Conservation (phyloP, 169 alveolate species). For the Plasmodium cynomolgi region DNA sequence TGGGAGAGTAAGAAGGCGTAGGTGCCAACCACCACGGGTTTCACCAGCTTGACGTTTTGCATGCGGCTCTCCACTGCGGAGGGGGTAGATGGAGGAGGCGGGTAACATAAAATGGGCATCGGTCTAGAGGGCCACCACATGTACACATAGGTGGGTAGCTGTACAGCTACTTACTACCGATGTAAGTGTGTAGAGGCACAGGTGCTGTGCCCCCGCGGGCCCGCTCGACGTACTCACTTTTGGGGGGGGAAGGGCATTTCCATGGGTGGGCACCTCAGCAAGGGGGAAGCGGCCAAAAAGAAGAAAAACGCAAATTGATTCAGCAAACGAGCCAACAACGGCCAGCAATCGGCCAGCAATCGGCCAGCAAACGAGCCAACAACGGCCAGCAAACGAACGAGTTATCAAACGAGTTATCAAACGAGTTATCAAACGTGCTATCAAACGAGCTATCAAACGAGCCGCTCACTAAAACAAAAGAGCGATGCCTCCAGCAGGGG, state of each 20-base stretch:
- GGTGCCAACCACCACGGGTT: slow-evolving; percentile 81
- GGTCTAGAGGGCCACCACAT: background rate
- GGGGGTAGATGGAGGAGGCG: background rate
- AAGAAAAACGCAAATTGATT: background rate
- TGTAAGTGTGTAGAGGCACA: background rate
- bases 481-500: background rate
- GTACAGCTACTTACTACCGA: background rate
- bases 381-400: no score
- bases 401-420: no score
- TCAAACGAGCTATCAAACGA: no score
- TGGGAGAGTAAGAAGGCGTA: slow-evolving; percentile 80
- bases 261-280: background rate
- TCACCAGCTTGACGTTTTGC: slow-evolving; percentile 79
- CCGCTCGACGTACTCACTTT: background rate
- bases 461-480: background rate
- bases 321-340: background rate
- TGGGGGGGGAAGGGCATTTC: background rate
- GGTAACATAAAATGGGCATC: background rate
- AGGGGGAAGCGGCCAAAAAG: background rate
- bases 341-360: no score
- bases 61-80: slow-evolving; percentile 74
- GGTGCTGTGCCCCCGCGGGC: background rate
- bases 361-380: no score
- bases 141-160: background rate
- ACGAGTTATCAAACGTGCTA: no score